phyloP scores from a whole-genome alignment of 345 rosid genomes.

The Eucalyptus polybractea region DNA sequence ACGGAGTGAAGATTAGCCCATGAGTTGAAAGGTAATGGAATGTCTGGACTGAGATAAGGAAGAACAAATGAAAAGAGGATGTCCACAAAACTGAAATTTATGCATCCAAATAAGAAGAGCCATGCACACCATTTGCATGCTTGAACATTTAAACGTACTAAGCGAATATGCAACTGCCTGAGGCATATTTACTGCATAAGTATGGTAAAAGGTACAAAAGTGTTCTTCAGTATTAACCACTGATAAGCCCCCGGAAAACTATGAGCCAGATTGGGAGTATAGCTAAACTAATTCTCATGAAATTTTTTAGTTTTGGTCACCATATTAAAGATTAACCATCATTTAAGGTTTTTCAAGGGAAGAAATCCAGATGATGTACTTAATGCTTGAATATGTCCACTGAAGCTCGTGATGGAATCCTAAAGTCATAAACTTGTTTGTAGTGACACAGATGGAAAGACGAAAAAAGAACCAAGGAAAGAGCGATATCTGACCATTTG shows the following conservation, averaged over 20 bases:
- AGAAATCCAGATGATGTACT: background rate
- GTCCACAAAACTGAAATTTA: background rate
- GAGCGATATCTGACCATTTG: slow-evolving; percentile 54
- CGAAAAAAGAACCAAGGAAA: background rate
- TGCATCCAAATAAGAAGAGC: background rate
- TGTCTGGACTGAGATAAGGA: background rate
- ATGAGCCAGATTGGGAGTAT: background rate
- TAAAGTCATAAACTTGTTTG: background rate
- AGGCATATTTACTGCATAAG: background rate
- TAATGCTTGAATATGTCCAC: background rate
- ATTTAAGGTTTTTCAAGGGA: background rate
- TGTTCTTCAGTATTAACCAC: background rate
- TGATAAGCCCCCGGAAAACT: background rate
- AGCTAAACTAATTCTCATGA: background rate
- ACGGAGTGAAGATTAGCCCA: background rate
- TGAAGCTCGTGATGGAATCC: background rate
- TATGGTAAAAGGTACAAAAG: background rate
- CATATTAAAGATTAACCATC: background rate
- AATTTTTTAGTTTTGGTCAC: background rate
- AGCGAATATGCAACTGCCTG: background rate
- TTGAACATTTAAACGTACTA: background rate
- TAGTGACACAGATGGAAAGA: background rate
- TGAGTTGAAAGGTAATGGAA: background rate
- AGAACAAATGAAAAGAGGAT: background rate
- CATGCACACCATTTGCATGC: background rate